Conservation (phyloP, 441 rosid genomes). For the Pelargonium fulgidum region DNA sequence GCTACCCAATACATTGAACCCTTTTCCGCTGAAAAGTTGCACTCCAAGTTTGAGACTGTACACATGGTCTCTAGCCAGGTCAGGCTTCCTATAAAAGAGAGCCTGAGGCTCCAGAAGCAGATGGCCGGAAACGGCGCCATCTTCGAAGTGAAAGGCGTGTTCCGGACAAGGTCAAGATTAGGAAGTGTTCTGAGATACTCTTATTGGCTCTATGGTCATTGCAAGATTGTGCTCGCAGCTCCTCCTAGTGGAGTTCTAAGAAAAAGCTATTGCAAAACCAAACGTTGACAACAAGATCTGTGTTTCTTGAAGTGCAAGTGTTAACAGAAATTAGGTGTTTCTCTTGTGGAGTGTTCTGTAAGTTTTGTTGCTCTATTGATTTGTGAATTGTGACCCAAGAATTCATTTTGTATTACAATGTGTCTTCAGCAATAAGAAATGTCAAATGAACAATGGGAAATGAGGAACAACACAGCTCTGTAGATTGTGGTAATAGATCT, state of each 20-base stretch:
- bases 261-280: background rate
- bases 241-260: conserved; percentile 4
- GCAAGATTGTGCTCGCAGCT: conserved; percentile 4
- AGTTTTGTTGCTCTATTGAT: no score
- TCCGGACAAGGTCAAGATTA: background rate
- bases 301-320: background rate
- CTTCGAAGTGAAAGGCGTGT: background rate
- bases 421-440: no score
- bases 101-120: background rate
- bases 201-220: background rate
- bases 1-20: background rate
- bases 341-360: background rate
- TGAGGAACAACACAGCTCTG: background rate
- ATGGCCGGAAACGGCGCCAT: conserved; percentile 4
- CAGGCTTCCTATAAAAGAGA: background rate
- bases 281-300: background rate
- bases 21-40: background rate
- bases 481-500: background rate
- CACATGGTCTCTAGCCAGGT: conserved; percentile 1
- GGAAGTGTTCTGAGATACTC: background rate
- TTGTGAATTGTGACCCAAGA: no score
- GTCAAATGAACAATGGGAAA: background rate
- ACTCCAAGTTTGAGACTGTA: background rate
- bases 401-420: no score
- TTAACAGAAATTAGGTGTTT: background rate